Percentiles rank a stretch among this genome's conserved stretches.
Conservation (phyloP, 805 yeast species). For the Ogataea polymorpha region DNA sequence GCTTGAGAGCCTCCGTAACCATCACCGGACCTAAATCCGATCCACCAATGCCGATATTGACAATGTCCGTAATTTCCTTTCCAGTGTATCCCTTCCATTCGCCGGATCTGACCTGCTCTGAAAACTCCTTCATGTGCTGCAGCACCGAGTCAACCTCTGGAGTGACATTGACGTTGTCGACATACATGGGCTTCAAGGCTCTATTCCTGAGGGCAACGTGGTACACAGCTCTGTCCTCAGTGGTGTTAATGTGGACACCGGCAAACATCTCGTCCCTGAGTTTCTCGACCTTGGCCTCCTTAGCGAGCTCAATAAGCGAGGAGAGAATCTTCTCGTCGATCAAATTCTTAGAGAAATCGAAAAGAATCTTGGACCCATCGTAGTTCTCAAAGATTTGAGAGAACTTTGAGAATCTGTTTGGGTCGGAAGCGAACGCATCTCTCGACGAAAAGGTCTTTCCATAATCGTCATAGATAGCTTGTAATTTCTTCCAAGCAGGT, state of each 20-base stretch:
- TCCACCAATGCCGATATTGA: conserved; percentile 98
- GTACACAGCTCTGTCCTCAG: conserved; percentile 96
- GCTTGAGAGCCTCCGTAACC: conserved; percentile 98
- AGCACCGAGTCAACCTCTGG: conserved; percentile 90
- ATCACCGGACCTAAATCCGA: conserved; percentile 98
- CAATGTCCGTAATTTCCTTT: conserved; percentile 86
- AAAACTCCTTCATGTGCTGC: conserved; percentile 95
- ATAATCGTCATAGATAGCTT: conserved; percentile 61
- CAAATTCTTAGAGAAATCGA: conserved; percentile 94
- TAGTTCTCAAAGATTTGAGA: conserved; percentile 76
- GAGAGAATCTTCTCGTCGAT: conserved; percentile 78
- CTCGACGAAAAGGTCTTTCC: conserved; percentile 73
- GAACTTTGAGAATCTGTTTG: conserved; percentile 70
- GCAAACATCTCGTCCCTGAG: conserved; percentile 89
- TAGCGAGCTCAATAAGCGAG: conserved; percentile 72
- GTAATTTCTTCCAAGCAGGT: conserved; percentile 81
- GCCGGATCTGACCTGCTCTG: conserved; percentile 87
- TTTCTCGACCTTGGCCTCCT: conserved; percentile 82
- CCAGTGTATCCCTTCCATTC: conserved; percentile 97
- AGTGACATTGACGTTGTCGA: conserved; percentile 86
- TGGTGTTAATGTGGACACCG: conserved; percentile 91
- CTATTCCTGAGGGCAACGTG: conserved; percentile 97
- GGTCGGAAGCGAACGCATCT: conserved; percentile 74
- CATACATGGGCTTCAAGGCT: conserved; percentile 76
- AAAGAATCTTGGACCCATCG: conserved; percentile 85